Conservation (phyloP, 345 rosid genomes). For the Arabis alpina region DNA sequence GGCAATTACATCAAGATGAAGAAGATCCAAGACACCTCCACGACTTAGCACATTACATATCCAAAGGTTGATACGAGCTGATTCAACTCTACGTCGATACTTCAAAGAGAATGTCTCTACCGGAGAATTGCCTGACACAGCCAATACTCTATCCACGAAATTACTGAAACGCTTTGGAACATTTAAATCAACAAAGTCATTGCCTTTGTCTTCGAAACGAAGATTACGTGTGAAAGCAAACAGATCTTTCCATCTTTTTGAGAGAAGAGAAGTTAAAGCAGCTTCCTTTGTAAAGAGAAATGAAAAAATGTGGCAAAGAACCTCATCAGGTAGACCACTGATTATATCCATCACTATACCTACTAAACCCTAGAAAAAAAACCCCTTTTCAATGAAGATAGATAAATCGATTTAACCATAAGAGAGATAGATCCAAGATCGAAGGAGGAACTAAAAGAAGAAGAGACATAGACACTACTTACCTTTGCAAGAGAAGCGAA, state of each 20-base stretch:
- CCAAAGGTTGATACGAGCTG: not conserved
- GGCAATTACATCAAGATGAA: not conserved
- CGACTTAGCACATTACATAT: not conserved
- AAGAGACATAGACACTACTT: too few relatives aligned
- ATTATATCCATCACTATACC: not conserved
- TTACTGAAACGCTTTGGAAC: not conserved
- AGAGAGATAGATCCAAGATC: too few relatives aligned
- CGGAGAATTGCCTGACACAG: not conserved
- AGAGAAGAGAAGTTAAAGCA: conserved; percentile 2
- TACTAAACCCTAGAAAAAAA: too few relatives aligned
- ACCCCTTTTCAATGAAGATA: too few relatives aligned
- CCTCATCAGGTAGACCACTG: not conserved
- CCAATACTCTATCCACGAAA: not conserved
- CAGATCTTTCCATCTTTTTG: not conserved
- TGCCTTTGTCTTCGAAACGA: too few relatives aligned
- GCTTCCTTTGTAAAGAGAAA: not conserved
- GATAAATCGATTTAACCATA: too few relatives aligned
- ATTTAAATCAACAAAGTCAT: not conserved
- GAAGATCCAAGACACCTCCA: not conserved
- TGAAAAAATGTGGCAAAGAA: not conserved
- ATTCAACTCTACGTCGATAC: not conserved
- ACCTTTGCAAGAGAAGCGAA: too few relatives aligned
- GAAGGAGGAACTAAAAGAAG: too few relatives aligned
- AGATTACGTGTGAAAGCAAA: not conserved
- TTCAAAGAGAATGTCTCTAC: not conserved